Base-by-base conservation (phyloP, 2,329 filamentous ascomycete species). In the Colletotrichum sp. region DNA sequence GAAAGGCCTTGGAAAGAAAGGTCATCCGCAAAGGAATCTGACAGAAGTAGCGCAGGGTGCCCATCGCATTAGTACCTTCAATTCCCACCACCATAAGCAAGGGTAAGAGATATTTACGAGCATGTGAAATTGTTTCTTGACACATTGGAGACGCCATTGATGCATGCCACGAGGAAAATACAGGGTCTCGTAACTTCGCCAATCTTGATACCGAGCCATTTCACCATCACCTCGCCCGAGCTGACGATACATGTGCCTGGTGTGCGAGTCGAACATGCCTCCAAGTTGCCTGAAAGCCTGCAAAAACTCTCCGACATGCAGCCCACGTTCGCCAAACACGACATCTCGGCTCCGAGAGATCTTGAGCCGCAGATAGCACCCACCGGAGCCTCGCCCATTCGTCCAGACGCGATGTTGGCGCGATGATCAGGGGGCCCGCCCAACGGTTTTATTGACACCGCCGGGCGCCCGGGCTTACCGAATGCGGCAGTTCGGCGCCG, bases 401-500 rank as follows among this genome's bases (percentile, higher is more conserved):
- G 61, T 34, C 34, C 32, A 19, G 19, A 36, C n/a, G 44, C n/a
- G 44, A 22, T 52, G 44, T 52, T 52, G 16, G 27, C 44, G 8
- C 19, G 65, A 57, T 19, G 29, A 57, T 68, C 65, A 32, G 52
- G 44, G 65, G 44, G 44, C 9, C 27, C 64, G 27, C 25, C 12
- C 36, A 11, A 32, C 30, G 44, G 29, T 22, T 4, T 25, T 19
- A 32, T 22, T n/a, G 44, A n/a, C 29, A 8, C n/a, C 44, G 65
- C 34, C 49, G n/a, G 34, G 32, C n/a, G 13, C 30, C n/a, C 15
- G 8, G 22, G 61, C 32, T 71, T 71, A 16, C 62, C 72, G 16
- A n/a, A 70, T 74, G 5, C 61, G 67, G 72, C 27, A 74, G 52
- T 44, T 75, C 72, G 72, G 72, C 16, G 61, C 68, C 62, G 62